phyloP scores from a whole-genome alignment of 2,329 filamentous ascomycete genomes.

The Pseudogymnoascus sp. region DNA sequence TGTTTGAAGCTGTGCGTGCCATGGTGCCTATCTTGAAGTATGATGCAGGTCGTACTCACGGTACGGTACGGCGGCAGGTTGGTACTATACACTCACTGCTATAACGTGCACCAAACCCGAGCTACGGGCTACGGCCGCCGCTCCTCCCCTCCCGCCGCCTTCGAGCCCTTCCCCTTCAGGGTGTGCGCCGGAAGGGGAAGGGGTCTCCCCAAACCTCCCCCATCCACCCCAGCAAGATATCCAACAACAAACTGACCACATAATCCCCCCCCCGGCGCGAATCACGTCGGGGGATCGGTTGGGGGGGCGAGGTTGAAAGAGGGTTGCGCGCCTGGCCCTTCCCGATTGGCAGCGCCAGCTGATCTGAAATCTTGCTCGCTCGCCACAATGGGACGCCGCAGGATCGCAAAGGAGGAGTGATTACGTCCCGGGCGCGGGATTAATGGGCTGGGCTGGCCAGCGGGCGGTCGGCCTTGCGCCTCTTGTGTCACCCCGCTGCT shows the following conservation, averaged over 20 bases:
- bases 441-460: not conserved
- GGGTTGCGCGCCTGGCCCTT: not conserved
- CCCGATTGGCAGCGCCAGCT: not conserved
- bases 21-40: not conserved
- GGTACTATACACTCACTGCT: no score
- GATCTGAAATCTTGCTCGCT: not conserved
- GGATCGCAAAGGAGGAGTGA: not conserved
- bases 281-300: not conserved
- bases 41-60: not conserved
- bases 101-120: not conserved
- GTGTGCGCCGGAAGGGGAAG: not conserved
- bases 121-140: not conserved
- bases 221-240: not conserved
- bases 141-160: not conserved
- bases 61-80: not conserved
- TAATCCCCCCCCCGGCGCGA: not conserved
- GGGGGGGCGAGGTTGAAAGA: not conserved
- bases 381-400: not conserved
- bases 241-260: not conserved
- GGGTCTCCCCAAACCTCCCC: not conserved
- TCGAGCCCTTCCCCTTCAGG: not conserved
- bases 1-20: not conserved
- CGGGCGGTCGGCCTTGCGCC: not conserved
- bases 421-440: not conserved
- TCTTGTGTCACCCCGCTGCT: not conserved